Base-by-base conservation (phyloP, 1,284 basidiomycete genomes). In the Irpex sp. region DNA sequence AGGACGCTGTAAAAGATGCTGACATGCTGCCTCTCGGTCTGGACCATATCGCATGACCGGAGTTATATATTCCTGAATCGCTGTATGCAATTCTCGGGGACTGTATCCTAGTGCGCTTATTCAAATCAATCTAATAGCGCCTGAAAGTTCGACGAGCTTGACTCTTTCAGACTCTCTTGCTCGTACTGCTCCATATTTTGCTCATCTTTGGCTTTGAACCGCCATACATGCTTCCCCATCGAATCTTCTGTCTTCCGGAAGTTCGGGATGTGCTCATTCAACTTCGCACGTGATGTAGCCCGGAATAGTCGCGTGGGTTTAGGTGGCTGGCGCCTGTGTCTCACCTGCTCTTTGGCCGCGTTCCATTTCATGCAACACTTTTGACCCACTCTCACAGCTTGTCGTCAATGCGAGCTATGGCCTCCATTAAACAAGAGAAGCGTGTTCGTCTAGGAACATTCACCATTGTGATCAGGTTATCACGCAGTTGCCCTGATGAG, bases 11-110 rank as follows among this genome's bases (percentile, higher is more conserved):
- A 35, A 82, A 64, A 73, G 82, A 86, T 66, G 72, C 70, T 58
- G 75, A 73, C 7, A 86, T 86, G 82, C 76, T 87, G 47, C 85
- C 85, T 13, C 74, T 87, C 4, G 83, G 85, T 57, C 70, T 87
- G 8, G 76, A 78, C 65, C 69, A 75, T 11, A 35, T 35, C 53
- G 13, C 53, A 55, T 55, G 53, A 55, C 53, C 26, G 53, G 33
- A 60, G 13, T 71, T 57, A 67, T 43, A 31, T 57, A n/a, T 59
- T 26, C 26, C 26, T 26, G 26, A 26, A 26, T 26, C 26, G 26
- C 26, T 26, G 26, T 26, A 26, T 26, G 26, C 26, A 26, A 26
- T 26, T 26, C 26, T 26, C 26, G 26, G 26, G 26, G 26, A 26
- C 26, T 26, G 26, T 26, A 26, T 26, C 26, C 26, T 26, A 26